A percentile compares a stretch with the other conserved stretches of the same genome.
These are phyloP conservation scores for Xylariaceae sp. DNA, from an alignment of 2,329 filamentous ascomycete genomes.

Conservation along the genomic window DNA sequence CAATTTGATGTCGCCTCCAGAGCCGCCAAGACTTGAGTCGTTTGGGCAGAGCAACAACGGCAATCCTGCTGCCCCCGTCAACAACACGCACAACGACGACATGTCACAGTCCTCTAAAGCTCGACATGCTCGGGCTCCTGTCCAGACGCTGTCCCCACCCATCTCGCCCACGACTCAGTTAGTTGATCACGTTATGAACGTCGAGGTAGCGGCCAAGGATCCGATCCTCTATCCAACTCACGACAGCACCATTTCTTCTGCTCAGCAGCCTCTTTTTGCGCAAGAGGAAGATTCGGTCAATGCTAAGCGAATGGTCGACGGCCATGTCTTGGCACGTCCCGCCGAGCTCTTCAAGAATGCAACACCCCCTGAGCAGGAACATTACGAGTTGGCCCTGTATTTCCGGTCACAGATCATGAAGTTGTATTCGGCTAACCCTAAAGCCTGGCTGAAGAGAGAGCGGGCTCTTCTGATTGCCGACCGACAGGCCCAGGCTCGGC, in stretches of 20 bases:
- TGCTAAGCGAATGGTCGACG: slow-evolving; percentile 44
- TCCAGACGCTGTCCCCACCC: slow-evolving; percentile 50
- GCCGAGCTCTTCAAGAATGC: slow-evolving; percentile 39
- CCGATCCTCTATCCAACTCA: slow-evolving; percentile 54
- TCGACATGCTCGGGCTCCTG: slow-evolving; percentile 36
- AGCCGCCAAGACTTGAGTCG: slow-evolving; percentile 47
- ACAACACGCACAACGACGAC: neutral
- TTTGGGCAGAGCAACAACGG: slow-evolving; percentile 36
- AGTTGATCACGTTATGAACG: slow-evolving; percentile 30
- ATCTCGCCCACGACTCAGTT: slow-evolving; percentile 48
- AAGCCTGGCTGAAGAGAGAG: slow-evolving; percentile 47
- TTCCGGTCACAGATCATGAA: slow-evolving; percentile 51
- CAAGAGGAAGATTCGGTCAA: slow-evolving; percentile 37
- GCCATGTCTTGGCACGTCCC: slow-evolving; percentile 44
- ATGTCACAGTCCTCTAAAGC: slow-evolving; percentile 26
- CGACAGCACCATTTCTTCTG: slow-evolving; percentile 38
- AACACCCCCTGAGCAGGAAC: slow-evolving; percentile 45
- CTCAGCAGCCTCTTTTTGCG: slow-evolving; percentile 48
- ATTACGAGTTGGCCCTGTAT: slow-evolving; percentile 49
- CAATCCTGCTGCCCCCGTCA: neutral
- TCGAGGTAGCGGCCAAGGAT: slow-evolving; percentile 41
- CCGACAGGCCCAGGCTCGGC: slow-evolving; percentile 38
- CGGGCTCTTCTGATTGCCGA: slow-evolving; percentile 45
- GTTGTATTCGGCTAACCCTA: slow-evolving; percentile 40
- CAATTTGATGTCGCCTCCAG: slow-evolving; percentile 59